These are phyloP conservation scores for Saccharomyces hybrid DNA, from an alignment of 1,139 yeast species.

Conservation along the genomic window DNA sequence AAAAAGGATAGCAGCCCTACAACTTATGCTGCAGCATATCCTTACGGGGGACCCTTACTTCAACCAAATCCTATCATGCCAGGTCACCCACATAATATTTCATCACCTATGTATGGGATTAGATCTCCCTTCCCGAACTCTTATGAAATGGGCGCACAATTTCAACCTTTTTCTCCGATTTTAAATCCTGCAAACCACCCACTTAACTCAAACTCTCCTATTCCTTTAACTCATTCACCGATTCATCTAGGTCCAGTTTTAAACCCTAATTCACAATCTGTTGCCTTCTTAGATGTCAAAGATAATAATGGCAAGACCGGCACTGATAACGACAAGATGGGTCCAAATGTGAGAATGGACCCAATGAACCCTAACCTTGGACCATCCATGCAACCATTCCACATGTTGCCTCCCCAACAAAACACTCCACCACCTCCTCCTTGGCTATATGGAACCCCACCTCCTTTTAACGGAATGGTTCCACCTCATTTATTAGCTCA, in stretches of 20 bases:
- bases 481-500: slow-evolving; percentile 19
- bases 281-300: slow-evolving; percentile 5
- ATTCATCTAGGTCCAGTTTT: slow-evolving; percentile 12
- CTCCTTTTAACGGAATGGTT: slow-evolving; percentile 26
- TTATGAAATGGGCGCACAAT: slow-evolving; percentile 29
- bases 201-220: slow-evolving; percentile 18
- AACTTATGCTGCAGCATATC: slow-evolving; percentile 31
- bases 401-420: slow-evolving; percentile 19
- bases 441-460: slow-evolving; percentile 30
- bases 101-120: slow-evolving; percentile 21
- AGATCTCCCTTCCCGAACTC: slow-evolving; percentile 30
- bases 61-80: slow-evolving; percentile 27
- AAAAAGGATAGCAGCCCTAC: slow-evolving; percentile 2
- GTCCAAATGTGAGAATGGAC: slow-evolving; percentile 5
- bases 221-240: slow-evolving; percentile 19
- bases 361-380: slow-evolving; percentile 8
- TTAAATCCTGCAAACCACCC: slow-evolving; percentile 20
- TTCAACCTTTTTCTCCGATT: slow-evolving; percentile 28
- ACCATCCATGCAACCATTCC: slow-evolving; percentile 9
- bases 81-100: slow-evolving; percentile 21
- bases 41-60: slow-evolving; percentile 32
- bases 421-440: slow-evolving; percentile 27
- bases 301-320: not conserved
- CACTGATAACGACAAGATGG: slow-evolving; percentile 2
- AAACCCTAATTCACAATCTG: slow-evolving; percentile 3